phyloP scores from a whole-genome alignment of 106 monocot genomes.

The Dendrobium nobile region DNA sequence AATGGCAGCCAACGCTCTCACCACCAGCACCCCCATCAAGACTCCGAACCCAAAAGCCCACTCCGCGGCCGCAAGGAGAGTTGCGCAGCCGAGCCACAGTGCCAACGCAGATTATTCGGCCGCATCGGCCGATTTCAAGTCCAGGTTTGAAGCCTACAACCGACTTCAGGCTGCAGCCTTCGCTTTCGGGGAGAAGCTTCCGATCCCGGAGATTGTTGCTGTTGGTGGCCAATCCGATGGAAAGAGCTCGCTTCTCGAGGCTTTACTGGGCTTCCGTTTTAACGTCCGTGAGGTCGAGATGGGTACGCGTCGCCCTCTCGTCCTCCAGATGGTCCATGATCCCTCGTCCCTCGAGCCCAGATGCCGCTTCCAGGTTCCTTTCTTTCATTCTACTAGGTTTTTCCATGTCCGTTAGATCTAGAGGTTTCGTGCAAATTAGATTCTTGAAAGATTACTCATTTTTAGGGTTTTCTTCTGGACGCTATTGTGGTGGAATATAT shows the following conservation, averaged over 20 bases:
- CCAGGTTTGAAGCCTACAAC: constrained; percentile 96
- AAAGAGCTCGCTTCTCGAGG: constrained; percentile 94
- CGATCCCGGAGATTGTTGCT: constrained; percentile 95
- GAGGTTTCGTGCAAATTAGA: too few relatives aligned
- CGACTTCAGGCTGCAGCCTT: constrained; percentile 91
- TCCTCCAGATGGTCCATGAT: constrained; percentile 98
- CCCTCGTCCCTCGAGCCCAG: constrained; percentile 75
- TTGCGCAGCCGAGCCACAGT: not conserved
- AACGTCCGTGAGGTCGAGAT: constrained; percentile 99
- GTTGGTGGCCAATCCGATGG: constrained; percentile 94
- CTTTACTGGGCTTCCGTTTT: constrained; percentile 94
- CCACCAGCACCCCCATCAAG: constrained; percentile 2
- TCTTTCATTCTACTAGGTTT: not conserved
- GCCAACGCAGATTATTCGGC: not conserved
- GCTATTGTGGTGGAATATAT: too few relatives aligned
- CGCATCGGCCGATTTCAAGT: constrained; percentile 35
- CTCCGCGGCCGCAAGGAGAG: not conserved
- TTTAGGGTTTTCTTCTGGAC: not conserved
- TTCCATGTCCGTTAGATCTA: not conserved
- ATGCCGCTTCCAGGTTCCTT: constrained; percentile 83
- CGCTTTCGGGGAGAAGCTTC: constrained; percentile 92
- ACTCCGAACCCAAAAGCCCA: constrained; percentile 4
- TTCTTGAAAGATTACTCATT: not conserved
- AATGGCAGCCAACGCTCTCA: constrained; percentile 6
- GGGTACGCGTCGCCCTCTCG: constrained; percentile 93